These are phyloP conservation scores for Saxophila tyrrhenica DNA, from an alignment of 495 filamentous ascomycete species.

Conservation along the genomic window DNA sequence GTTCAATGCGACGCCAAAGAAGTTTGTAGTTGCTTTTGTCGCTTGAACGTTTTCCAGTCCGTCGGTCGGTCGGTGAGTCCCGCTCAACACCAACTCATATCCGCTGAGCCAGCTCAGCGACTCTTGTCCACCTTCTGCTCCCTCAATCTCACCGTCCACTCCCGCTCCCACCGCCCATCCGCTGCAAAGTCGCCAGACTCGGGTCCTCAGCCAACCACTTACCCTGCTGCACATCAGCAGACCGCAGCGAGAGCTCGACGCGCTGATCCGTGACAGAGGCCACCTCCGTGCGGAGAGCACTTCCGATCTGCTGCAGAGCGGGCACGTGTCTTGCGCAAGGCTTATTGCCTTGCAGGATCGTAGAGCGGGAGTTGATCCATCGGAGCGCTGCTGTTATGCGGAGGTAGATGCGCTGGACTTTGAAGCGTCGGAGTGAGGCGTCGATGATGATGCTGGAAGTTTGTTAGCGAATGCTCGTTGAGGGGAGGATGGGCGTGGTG, in stretches of 20 bases:
- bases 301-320: conserved; percentile 47
- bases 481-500: conserved; percentile 3
- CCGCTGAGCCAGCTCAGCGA: neutral
- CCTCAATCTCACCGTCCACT: conserved; percentile 6
- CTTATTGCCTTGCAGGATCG: conserved; percentile 52
- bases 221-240: conserved; percentile 25
- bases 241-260: conserved; percentile 28
- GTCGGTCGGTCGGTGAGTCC: too few species aligned
- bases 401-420: conserved; percentile 75
- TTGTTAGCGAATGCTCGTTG: neutral
- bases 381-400: conserved; percentile 63
- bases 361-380: conserved; percentile 66
- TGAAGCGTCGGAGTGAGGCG: conserved; percentile 66
- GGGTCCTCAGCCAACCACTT: conserved; percentile 34
- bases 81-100: neutral
- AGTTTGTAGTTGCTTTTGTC: too few species aligned
- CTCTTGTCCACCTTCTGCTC: neutral
- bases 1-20: too few species aligned
- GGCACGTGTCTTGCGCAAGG: conserved; percentile 46
- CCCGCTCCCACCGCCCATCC: conserved; percentile 5
- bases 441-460: conserved; percentile 59
- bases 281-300: conserved; percentile 43
- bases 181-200: conserved; percentile 2
- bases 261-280: conserved; percentile 28
- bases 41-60: too few species aligned